Evolutionary conservation across 495 filamentous ascomycete genomes (phyloP), one percentile per base, ranked within the genome.

Genomic region (Parathielavia appendiculata): DNA sequence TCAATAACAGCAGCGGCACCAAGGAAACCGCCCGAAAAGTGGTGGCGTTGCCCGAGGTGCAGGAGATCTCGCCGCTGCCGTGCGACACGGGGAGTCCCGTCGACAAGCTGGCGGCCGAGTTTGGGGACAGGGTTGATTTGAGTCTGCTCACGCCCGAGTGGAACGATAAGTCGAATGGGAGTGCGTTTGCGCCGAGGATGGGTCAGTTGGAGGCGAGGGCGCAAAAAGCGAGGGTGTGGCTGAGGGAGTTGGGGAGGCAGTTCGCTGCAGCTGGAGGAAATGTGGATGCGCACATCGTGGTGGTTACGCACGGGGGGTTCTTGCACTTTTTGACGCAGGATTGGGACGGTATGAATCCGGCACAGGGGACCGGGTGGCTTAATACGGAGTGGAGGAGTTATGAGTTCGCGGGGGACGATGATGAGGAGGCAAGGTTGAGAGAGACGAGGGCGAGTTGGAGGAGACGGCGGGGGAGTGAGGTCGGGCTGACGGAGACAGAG

Each of bases 301-400:
- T 88, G 22, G 74, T 78, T 6, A 77, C 75, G 17, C 77, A 79
- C 39, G 77, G 77, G 0, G 77, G 74, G 46, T 74, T 79, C 47
- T 58, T 78, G 56, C 77, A 79, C 68, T 95, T 88, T 61, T 76
- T 97, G 51, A 95, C 90, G 5, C 81, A 91, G 59, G 91, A 96
- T 61, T 96, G 86, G 84, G 77, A 82, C 46, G 88, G 84, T 13
- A 74, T 79, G 61, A 77, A 77, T 44, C 65, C 75, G 32, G 78
- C 79, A 54, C 69, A 73, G 55, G 86, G 89, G 32, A 95, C 91
- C 0, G 89, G 89, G 17, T 96, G 92, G 92, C 62, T 63, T 11
- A 96, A 97, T 71, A 86, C 86, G 12, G 91, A 96, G 72, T 88
- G 79, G 66, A 84, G 92, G 50, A 84, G 82, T 9, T 97, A 87